Evolutionary conservation across 495 filamentous ascomycete genomes (phyloP), one percentile per base, ranked within the genome.

Genomic region (Endocarpon pusillum): DNA sequence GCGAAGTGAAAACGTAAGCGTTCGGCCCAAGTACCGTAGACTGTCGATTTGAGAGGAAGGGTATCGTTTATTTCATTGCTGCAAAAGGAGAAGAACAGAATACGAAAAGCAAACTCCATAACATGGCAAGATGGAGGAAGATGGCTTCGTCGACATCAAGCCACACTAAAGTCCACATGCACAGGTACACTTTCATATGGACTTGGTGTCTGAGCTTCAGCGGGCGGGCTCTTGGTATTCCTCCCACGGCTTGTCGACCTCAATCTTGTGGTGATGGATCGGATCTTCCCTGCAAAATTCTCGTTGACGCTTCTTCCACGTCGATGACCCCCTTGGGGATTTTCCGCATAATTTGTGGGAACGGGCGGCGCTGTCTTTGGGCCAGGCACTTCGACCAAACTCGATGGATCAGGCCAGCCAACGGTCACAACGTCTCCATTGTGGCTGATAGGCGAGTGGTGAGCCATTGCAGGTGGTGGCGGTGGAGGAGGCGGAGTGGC

Each of bases 391-490:
- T 83, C 75, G n/a, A n/a, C n/a, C n/a, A n/a, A n/a, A n/a, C n/a
- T n/a, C n/a, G n/a, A n/a, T n/a, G n/a, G n/a, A n/a, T n/a, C n/a
- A n/a, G n/a, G n/a, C 52, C 81, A 74, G n/a, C 74, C 74, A 40
- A 82, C 75, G 40, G 79, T 74, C 35, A 82, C 82, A 15, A 71
- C 71, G 3, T 67, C 77, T 0, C 55, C 57, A n/a, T n/a, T n/a
- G n/a, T n/a, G n/a, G 24, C 55, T 68, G 14, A 51, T 55, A 33
- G 54, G 56, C 19, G 30, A 41, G 39, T 21, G 61, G 62, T 3
- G 61, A 59, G 16, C 46, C 40, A 19, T 43, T 37, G 17, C 32
- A 38, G 43, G 46, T 19, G 51, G 57, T 23, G 55, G 65, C 41
- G 66, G 75, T 34, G 54, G 69, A 33, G 70, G 68, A 23, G 65